These are phyloP conservation scores for Halophytophthora batemanensis DNA, from an alignment of 352 stramenopile genomes.

Conservation along the genomic window DNA sequence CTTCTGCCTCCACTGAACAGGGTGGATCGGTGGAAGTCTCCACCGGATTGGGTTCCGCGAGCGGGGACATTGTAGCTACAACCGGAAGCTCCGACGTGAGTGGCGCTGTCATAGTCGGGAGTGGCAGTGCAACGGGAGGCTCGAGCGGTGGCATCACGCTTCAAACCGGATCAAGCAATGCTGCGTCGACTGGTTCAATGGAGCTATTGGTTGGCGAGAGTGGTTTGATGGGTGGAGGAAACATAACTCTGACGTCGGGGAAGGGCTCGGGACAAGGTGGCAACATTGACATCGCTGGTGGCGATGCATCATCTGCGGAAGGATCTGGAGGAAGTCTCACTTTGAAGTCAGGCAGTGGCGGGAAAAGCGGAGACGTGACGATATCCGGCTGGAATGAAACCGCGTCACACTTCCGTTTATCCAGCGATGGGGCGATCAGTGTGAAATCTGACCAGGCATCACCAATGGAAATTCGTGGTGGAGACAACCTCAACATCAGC, in stretches of 20 bases:
- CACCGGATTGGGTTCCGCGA: slow-evolving; percentile 1
- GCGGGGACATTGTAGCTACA: not conserved
- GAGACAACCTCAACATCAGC: slow-evolving; percentile 48
- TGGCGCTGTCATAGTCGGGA: slow-evolving; percentile 3
- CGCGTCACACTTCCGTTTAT: slow-evolving; percentile 23
- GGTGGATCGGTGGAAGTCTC: slow-evolving; percentile 10
- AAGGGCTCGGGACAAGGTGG: slow-evolving; percentile 1
- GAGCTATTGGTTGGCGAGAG: not conserved
- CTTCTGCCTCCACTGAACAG: slow-evolving; percentile 8
- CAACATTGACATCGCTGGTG: slow-evolving; percentile 25
- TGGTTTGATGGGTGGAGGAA: not conserved
- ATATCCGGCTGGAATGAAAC: slow-evolving; percentile 18
- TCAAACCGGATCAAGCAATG: slow-evolving; percentile 22
- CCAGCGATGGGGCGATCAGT: slow-evolving; percentile 31
- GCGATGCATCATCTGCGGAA: slow-evolving; percentile 8
- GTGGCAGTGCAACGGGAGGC: slow-evolving; percentile 3
- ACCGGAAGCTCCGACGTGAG: not conserved
- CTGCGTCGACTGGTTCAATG: not conserved
- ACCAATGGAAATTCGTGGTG: slow-evolving; percentile 39
- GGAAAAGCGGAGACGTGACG: slow-evolving; percentile 11
- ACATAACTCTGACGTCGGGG: slow-evolving; percentile 3
- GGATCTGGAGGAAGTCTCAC: slow-evolving; percentile 21
- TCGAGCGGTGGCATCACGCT: slow-evolving; percentile 7
- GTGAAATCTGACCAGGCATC: slow-evolving; percentile 29
- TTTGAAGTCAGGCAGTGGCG: slow-evolving; percentile 21